Evolutionary conservation across 345 rosid species (phyloP), one percentile per base, ranked within the genome.

Genomic region (Ailanthus altissimus): DNA sequence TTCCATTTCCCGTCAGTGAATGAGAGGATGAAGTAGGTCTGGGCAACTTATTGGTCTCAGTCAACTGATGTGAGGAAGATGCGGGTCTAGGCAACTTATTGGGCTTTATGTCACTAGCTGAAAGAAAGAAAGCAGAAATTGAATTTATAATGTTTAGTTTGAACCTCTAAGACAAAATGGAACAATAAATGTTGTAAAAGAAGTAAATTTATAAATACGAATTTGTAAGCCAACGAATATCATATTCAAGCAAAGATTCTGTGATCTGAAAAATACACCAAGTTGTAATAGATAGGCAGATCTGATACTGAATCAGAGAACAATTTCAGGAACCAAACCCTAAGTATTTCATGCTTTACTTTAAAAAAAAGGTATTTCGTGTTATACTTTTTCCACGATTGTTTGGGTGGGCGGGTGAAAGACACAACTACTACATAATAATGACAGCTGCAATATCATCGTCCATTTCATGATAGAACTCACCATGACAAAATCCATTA

Each of bases 401-500:
- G n/a, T n/a, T 15, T 8, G 1, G 4, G 56, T 11, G 67, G 18
- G 2, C 0, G 18, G 58, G 45, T 50, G 46, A 9, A 7, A 3
- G 14, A 15, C 8, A 1, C 38, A n/a, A 32, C 49, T 25, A 47
- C 45, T 7, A 60, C 45, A 46, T 15, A 67, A 56, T 14, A 6
- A 9, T 47, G 43, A 8, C 59, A n/a, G 36, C 15, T 45, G 73
- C 46, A 49, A 67, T 21, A 40, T 8, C 20, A 47, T 43, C 40
- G 43, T 36, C 68, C 67, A 60, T 53, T 28, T 57, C 1, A 70
- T 25, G 16, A 54, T 59, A 75, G 47, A 72, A 85, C 96, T 88
- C 86, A 93, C 97, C 96, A 84, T 79, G 85, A 67, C 84, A 60
- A 67, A 87, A 81, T 64, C 96, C 96, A 78, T 93, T 91, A 60